These are phyloP conservation scores for Zarea fungicola DNA, from an alignment of 2,329 filamentous ascomycete genomes.

Conservation along the genomic window DNA sequence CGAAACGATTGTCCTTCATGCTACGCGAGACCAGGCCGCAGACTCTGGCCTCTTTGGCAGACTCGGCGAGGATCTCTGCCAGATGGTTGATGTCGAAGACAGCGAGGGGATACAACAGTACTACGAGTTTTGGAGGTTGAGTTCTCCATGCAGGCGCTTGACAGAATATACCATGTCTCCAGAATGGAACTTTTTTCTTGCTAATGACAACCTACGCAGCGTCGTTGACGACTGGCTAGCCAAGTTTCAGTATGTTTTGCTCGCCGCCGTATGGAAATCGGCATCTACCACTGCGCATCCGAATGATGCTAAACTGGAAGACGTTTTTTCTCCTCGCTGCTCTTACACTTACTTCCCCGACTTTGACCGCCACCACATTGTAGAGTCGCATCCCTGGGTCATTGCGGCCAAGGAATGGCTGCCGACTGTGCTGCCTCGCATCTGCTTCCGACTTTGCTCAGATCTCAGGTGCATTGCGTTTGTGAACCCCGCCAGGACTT, in stretches of 20 bases:
- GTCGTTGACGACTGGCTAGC: background rate
- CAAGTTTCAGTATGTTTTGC: background rate
- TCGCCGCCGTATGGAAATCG: background rate
- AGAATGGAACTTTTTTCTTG: background rate
- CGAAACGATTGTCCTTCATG: background rate
- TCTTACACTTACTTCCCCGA: constrained; percentile 99
- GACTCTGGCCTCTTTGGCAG: background rate
- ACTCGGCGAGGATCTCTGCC: background rate
- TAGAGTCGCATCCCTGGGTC: background rate
- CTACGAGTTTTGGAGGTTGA: background rate
- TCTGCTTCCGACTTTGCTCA: background rate
- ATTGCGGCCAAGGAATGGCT: background rate
- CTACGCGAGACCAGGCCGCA: background rate
- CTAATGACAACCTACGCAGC: background rate
- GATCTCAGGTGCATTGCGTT: background rate
- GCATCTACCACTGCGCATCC: background rate
- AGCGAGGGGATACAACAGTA: background rate
- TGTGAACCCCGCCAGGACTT: no score
- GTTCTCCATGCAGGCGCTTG: background rate
- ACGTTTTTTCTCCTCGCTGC: constrained; percentile 10
- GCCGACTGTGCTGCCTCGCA: background rate
- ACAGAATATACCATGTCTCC: background rate
- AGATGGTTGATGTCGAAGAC: background rate
- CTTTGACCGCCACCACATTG: constrained; percentile 68
- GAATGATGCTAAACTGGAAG: background rate